Evolutionary conservation across 1,139 yeast genomes (phyloP), one percentile per base, ranked within the genome.

Genomic region (Casaregolazyma lundiana): DNA sequence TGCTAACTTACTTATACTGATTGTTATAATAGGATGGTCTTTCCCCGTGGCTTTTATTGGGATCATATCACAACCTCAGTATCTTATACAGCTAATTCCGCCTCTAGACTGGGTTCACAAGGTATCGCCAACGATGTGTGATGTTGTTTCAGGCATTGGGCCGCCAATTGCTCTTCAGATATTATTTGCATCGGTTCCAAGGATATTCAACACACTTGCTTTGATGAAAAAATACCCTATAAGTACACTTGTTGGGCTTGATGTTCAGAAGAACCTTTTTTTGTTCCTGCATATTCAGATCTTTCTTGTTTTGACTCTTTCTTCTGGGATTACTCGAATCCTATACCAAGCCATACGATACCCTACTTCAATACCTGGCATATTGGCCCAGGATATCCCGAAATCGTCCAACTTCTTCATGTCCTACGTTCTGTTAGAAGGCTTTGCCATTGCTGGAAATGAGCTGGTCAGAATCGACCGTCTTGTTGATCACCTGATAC

Each of bases 41-140:
- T 74, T 87, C 51, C 96, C 96, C 1, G 92, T 86, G 11, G 87
- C 95, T 3, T 81, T 86, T 51, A 85, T 87, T 19, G 94, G 95
- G 66, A 71, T 81, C 48, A 78, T 87, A 49, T 83, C 95, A 13
- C 87, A 87, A 59, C 70, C 85, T 43, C 80, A 82, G 47, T 81
- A 77, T 58, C 72, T 87, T 55, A 72, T 77, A 4, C 67, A 70
- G 41, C 79, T 80, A 57, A 70, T 85, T 41, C 83, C 73, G 8
- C 83, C 80, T 67, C 71, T 87, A 58, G 68, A 67, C 32, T 85
- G 84, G 68, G 74, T 87, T 50, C 71, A 79, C 51, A 71, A 76
- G n/a, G 67, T 84, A 58, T 94, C 95, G 1, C 49, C 59, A 0
- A 66, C 64, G 13, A 56, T 84, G 18, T 66, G 81, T 55, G 90